Evolutionary conservation across 2,329 filamentous ascomycete species (phyloP), one percentile per base, ranked within the genome.

Genomic region (Colletotrichum australisinense): DNA sequence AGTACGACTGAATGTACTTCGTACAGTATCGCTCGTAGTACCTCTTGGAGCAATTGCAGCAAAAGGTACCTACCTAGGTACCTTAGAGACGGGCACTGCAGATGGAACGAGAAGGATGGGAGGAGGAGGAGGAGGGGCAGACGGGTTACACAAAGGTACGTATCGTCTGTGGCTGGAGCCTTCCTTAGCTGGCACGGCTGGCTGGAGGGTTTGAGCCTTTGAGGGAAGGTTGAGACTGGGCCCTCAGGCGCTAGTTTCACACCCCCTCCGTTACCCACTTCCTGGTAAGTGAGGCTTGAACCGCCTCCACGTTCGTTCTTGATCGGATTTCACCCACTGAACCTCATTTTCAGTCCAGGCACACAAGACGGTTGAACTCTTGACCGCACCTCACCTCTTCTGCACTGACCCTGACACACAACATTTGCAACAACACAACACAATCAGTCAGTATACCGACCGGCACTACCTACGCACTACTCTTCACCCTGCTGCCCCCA

Each of bases 261-360:
- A 28, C 70, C 70, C 70, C 70, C 70, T 70, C 67, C 70, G 26
- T 70, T 73, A 65, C 70, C 70, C 70, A 57, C 56, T 58, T 73
- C 55, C 56, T 73, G 70, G 32, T 42, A 55, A 62, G 32, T 70
- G 70, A 73, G 70, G 67, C 70, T 70, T 70, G 67, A 65, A 62
- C 62, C 22, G 46, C 60, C 59, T 60, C 66, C 59, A 59, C 66
- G 67, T 70, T 56, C 26, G 30, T 16, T 65, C 65, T 59, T 24
- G 70, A 72, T 66, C 38, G 55, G 69, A 62, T 70, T 65, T 73
- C 42, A 30, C 46, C 59, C 49, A 68, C 32, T 35, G 32, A 35
- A 5, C 38, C 38, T 63, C 57, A 56, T 57, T 56, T 59, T 53
- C 38, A 22, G 42, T 38, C 63, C 55, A 60, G 58, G 59, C 66